A percentile compares a stretch with the other conserved stretches of the same genome.
These are phyloP conservation scores for Penicillium palitans DNA, from an alignment of 2,329 filamentous ascomycete genomes.

Conservation along the genomic window DNA sequence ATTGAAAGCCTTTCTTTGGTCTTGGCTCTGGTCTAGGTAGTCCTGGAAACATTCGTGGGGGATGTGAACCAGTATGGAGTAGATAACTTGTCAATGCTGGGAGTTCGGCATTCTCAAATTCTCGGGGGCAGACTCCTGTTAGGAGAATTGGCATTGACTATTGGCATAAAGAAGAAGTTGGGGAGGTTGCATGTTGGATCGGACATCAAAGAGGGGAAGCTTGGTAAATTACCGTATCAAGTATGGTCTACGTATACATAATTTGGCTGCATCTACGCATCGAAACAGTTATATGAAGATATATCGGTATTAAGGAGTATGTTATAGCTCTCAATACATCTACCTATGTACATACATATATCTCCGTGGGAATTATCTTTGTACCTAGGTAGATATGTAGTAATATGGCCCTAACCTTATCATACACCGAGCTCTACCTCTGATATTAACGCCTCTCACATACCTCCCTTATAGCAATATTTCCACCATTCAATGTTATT, in stretches of 20 bases:
- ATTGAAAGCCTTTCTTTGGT: neutral
- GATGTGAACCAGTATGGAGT: neutral
- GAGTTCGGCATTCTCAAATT: neutral
- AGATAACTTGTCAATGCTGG: neutral
- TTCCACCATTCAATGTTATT: too few species aligned
- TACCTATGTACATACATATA: too few species aligned
- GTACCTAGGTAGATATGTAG: too few species aligned
- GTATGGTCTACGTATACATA: neutral
- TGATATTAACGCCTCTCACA: too few species aligned
- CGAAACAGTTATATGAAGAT: neutral
- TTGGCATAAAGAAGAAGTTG: neutral
- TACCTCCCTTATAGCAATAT: too few species aligned
- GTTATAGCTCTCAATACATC: neutral
- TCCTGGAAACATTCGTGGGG: neutral
- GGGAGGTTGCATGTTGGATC: neutral
- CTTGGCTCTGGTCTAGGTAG: neutral
- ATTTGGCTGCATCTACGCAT: neutral
- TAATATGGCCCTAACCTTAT: too few species aligned
- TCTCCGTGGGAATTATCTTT: too few species aligned
- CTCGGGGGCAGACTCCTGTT: neutral
- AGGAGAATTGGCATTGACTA: neutral
- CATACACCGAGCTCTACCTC: too few species aligned
- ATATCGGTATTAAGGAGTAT: neutral
- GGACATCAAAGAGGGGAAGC: neutral
- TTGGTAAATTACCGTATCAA: constrained; percentile 5